phyloP scores from a whole-genome alignment of 495 filamentous ascomycete genomes.

The Polyplosphaeria fusca region DNA sequence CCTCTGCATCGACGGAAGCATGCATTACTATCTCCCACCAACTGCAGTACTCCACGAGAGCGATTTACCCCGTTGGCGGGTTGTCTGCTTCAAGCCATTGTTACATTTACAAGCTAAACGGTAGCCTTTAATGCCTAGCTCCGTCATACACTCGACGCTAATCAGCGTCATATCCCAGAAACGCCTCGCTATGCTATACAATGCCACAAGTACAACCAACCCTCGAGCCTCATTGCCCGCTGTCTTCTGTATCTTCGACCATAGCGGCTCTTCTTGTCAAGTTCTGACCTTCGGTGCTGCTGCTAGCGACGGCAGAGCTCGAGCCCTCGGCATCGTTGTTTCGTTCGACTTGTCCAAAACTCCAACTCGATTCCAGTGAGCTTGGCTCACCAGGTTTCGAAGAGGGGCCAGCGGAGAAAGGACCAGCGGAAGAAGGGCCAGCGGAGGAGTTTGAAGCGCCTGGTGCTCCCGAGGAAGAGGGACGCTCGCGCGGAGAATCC shows the following conservation, averaged over 20 bases:
- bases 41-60: too few relatives aligned
- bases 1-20: too few relatives aligned
- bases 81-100: too few relatives aligned
- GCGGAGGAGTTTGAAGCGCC: too few relatives aligned
- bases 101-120: too few relatives aligned
- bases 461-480: conserved; percentile 7
- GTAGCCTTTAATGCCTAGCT: too few relatives aligned
- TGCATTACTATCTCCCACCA: too few relatives aligned
- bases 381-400: conserved; percentile 19
- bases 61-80: too few relatives aligned
- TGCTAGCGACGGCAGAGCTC: conserved; percentile 20
- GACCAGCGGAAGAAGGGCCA: conserved; percentile 1
- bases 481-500: not conserved
- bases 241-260: conserved; percentile 29
- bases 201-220: not conserved
- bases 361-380: conserved; percentile 26
- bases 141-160: too few relatives aligned
- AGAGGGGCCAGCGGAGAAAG: not conserved
- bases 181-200: conserved; percentile 32
- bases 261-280: conserved; percentile 22
- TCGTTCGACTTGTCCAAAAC: conserved; percentile 19
- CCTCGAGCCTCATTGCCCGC: conserved; percentile 3
- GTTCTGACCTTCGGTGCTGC: conserved; percentile 10
- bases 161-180: conserved; percentile 1
- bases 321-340: conserved; percentile 11